A percentile compares a stretch with the other conserved stretches of the same genome.
phyloP scores from a whole-genome alignment of 352 stramenopile species.

The Globisporangium splendens region DNA sequence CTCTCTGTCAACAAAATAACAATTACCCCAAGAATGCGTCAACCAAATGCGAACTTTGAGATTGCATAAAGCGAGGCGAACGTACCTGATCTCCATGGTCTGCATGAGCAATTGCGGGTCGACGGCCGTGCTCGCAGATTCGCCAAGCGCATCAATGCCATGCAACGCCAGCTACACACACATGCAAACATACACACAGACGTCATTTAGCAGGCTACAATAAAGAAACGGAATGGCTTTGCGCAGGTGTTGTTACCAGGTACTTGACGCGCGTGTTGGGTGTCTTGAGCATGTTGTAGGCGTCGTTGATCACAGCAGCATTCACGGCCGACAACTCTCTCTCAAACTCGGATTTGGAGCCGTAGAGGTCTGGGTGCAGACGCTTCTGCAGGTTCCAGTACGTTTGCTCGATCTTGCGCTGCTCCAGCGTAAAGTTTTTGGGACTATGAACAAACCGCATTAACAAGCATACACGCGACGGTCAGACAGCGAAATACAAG shows the following conservation, averaged over 20 bases:
- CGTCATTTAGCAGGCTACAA: too few relatives aligned
- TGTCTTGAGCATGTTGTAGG: conserved; percentile 87
- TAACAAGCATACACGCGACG: neutral
- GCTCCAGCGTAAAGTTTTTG: conserved; percentile 78
- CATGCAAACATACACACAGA: neutral
- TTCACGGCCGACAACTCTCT: conserved; percentile 78
- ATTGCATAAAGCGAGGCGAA: neutral
- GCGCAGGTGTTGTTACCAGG: conserved; percentile 29
- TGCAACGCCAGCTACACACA: conserved; percentile 60
- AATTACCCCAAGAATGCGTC: neutral
- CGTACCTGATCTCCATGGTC: conserved; percentile 83
- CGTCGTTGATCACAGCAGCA: conserved; percentile 77
- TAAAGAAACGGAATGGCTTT: too few relatives aligned
- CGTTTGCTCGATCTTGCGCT: conserved; percentile 79
- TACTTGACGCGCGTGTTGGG: conserved; percentile 84
- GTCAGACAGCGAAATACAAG: conserved; percentile 9
- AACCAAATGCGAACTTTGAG: neutral
- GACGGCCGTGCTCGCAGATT: conserved; percentile 71
- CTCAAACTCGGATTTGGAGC: conserved; percentile 86
- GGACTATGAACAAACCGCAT: conserved; percentile 25
- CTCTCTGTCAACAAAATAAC: conserved; percentile 39
- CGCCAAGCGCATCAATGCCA: conserved; percentile 75
- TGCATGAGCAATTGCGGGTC: conserved; percentile 77
- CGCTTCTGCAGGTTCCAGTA: conserved; percentile 88
- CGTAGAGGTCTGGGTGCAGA: conserved; percentile 80